These are phyloP conservation scores for Apostasia shenzhenica DNA, from an alignment of 106 monocot genomes.

Conservation along the genomic window DNA sequence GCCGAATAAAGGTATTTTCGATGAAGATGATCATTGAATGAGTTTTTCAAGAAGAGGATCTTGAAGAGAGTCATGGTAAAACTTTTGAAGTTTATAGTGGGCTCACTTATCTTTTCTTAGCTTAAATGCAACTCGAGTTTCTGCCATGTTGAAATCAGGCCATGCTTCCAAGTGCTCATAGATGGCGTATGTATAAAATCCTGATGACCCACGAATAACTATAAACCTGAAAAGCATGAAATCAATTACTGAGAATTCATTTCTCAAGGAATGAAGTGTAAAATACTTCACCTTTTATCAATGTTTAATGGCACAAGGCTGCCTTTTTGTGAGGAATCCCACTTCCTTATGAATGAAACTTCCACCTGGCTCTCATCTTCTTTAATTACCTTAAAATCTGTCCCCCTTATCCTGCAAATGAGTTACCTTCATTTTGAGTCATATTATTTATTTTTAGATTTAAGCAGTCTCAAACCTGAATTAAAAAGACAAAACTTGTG, in stretches of 20 bases:
- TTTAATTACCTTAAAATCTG: constrained; percentile 40
- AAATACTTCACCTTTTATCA: constrained; percentile 46
- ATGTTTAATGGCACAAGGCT: constrained; percentile 60
- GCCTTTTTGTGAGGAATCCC: constrained; percentile 59
- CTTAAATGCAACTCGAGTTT: constrained; percentile 68
- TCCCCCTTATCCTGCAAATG: constrained; percentile 54
- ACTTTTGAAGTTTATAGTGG: neutral
- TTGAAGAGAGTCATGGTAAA: no score
- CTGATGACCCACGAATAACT: constrained; percentile 42
- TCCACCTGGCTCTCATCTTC: constrained; percentile 61
- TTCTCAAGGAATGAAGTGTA: neutral
- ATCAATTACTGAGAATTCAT: neutral
- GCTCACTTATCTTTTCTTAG: constrained; percentile 69
- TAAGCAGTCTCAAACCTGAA: no score
- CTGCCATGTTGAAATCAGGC: constrained; percentile 61
- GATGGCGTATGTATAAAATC: constrained; percentile 66
- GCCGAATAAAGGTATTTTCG: no score
- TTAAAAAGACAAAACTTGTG: neutral
- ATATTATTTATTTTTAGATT: neutral
- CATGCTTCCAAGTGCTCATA: constrained; percentile 66
- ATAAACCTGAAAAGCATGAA: constrained; percentile 31
- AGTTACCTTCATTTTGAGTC: neutral
- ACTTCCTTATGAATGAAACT: constrained; percentile 67
- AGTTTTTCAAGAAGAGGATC: no score
- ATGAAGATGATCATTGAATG: no score